A percentile compares a stretch with the other conserved stretches of the same genome.
Evolutionary conservation across 1,284 basidiomycete genomes (phyloP).

Genomic region (Rhodotorula sp.): DNA sequence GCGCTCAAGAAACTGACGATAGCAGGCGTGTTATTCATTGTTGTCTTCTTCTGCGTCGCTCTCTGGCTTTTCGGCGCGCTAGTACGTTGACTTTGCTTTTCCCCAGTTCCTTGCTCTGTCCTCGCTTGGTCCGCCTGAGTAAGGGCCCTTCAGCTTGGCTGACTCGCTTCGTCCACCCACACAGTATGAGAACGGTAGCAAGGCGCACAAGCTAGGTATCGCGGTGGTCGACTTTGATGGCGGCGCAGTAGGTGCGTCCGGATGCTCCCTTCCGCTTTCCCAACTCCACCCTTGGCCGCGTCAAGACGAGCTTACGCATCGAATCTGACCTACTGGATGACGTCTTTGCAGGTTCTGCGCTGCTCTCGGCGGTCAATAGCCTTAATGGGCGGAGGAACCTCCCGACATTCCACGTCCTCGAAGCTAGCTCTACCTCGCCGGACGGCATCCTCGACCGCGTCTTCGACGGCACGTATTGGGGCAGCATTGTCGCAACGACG

Average conservation of each 20-base stretch:
- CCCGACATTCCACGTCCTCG: slow-evolving; percentile 18
- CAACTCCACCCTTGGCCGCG: background rate
- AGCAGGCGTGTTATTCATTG: background rate
- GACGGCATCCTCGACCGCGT: slow-evolving; percentile 1
- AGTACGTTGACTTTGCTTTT: background rate
- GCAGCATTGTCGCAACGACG: slow-evolving; percentile 2
- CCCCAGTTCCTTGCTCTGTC: too few relatives aligned
- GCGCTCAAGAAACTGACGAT: slow-evolving; percentile 8
- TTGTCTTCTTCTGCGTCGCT: slow-evolving; percentile 13
- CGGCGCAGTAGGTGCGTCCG: slow-evolving; percentile 10
- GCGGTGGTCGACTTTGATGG: slow-evolving; percentile 32
- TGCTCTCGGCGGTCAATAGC: slow-evolving; percentile 10
- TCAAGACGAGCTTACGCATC: too few relatives aligned
- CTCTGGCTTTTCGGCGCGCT: background rate
- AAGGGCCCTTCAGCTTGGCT: background rate
- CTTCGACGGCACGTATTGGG: slow-evolving; percentile 25
- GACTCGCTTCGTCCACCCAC: background rate
- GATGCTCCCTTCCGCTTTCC: background rate
- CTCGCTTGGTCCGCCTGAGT: too few relatives aligned
- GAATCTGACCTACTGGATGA: background rate
- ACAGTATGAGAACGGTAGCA: background rate
- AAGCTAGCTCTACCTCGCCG: slow-evolving; percentile 1
- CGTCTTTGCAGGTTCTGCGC: slow-evolving; percentile 7
- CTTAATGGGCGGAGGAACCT: slow-evolving; percentile 10
- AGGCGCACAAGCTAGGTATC: slow-evolving; percentile 8